Percentiles rank a stretch among this genome's conserved stretches.
phyloP scores from a whole-genome alignment of 306 rosid genomes.

The Rubus idaeus region DNA sequence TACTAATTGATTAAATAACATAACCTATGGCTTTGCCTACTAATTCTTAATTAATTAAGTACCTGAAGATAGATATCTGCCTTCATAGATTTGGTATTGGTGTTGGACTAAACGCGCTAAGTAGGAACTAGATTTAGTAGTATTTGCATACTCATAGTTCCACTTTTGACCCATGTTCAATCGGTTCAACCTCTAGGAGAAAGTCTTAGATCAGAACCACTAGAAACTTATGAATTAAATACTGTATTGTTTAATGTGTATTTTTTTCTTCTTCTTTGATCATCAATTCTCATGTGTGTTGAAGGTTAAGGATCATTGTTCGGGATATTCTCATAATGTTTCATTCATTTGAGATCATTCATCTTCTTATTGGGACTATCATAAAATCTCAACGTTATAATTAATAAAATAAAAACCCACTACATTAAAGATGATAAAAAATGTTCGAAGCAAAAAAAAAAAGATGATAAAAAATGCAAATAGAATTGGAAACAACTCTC shows the following conservation, averaged over 20 bases:
- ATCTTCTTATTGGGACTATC: neutral
- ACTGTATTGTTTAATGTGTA: no score
- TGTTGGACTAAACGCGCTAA: constrained; percentile 30
- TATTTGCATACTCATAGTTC: constrained; percentile 3
- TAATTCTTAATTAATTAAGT: neutral
- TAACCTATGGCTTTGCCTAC: neutral
- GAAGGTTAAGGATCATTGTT: no score
- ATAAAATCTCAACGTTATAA: no score
- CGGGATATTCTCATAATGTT: no score
- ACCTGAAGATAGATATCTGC: neutral
- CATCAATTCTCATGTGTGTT: no score
- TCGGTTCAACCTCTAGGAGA: neutral
- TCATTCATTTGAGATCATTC: neutral
- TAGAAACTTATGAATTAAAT: neutral
- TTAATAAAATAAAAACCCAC: no score
- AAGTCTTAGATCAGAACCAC: neutral
- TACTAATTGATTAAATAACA: neutral
- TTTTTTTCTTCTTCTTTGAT: no score
- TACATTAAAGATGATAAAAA: no score
- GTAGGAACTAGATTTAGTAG: constrained; percentile 12
- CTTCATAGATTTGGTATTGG: neutral
- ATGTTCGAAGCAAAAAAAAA: no score
- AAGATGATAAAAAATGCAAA: no score
- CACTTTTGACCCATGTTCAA: constrained; percentile 6
- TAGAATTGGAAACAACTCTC: no score